Base-by-base conservation (phyloP, 306 rosid species). In the Hylodesmum podocarpum region DNA sequence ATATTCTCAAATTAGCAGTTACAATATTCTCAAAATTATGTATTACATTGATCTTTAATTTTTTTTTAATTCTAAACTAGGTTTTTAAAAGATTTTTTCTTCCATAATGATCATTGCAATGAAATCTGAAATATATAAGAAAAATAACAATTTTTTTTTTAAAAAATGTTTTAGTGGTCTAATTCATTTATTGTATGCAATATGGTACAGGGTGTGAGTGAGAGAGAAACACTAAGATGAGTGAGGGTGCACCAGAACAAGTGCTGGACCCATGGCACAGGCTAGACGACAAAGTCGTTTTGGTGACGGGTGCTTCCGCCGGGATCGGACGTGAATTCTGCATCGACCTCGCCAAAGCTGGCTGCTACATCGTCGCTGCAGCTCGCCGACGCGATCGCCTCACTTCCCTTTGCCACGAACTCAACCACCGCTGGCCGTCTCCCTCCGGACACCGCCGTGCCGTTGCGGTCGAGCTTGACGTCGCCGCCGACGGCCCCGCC, bases 251-350 rank as follows among this genome's bases (percentile, higher is more conserved):
- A 81, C 31, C n/a, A 54, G 33, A 54, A 11, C 62, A 54, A 24
- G 33, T 24, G 16, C 69, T 91, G 25, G 96, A 90, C 79, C 87
- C 89, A 8, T 89, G 95, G 97, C 83, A 66, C 63, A 29, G 36
- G 71, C 90, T 93, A 0, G 44, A 24, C 22, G 88, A 86, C 31
- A 91, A 93, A 66, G 93, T 93, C 8, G 97, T 93, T 5, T 50
- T 93, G 81, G 91, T 91, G 11, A 93, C 98, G 50, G 97, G 98
- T 22, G 93, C 96, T 13, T 93, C 98, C 10, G 77, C 98, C 1
- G 98, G 97, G 0, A 86, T 93, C 3, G 98, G 97, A 68, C 85
- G 66, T 6, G 91, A 88, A 0, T 85, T 91, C 66, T 93, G 97
- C 53, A 72, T 89, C 16, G 97, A 89, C 46, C 89, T 93, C 27